Evolutionary conservation across 2,329 filamentous ascomycete genomes (phyloP).

Genomic region (Fusarium succisae): DNA sequence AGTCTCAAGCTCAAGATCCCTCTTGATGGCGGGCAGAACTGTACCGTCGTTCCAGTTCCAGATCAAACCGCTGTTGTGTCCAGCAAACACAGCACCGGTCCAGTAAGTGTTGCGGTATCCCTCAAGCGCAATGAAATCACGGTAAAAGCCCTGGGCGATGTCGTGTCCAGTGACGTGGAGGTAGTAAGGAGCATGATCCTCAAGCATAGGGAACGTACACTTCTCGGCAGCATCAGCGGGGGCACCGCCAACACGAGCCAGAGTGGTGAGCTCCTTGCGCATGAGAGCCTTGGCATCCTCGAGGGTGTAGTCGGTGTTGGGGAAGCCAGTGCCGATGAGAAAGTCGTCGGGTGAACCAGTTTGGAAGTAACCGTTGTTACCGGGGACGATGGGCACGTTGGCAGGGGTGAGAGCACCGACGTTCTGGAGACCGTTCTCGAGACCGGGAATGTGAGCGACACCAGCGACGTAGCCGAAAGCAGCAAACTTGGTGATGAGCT

Average conservation of each 20-base stretch:
- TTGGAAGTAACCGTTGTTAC: slow-evolving; percentile 1
- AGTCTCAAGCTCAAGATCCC: slow-evolving; percentile 20
- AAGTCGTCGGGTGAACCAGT: slow-evolving; percentile 1
- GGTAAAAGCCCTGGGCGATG: slow-evolving; percentile 16
- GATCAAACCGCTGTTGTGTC: slow-evolving; percentile 32
- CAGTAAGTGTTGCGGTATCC: slow-evolving; percentile 31
- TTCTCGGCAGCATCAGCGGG: not conserved
- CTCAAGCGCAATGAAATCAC: slow-evolving; percentile 10
- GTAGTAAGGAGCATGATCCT: slow-evolving; percentile 22
- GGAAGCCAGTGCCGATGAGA: not conserved
- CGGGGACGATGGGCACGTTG: slow-evolving; percentile 11
- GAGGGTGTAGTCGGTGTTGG: slow-evolving; percentile 2
- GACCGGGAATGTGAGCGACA: slow-evolving; percentile 15
- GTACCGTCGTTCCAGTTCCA: slow-evolving; percentile 34
- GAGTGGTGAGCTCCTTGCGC: slow-evolving; percentile 7
- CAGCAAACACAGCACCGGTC: slow-evolving; percentile 34
- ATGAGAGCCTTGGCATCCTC: slow-evolving; percentile 7
- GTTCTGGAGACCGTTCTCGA: slow-evolving; percentile 15
- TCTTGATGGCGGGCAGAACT: slow-evolving; percentile 26
- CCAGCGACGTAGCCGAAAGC: slow-evolving; percentile 17
- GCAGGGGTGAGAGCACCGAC: slow-evolving; percentile 15
- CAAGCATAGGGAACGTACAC: slow-evolving; percentile 6
- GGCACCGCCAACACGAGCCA: not conserved
- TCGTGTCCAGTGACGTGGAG: slow-evolving; percentile 18
- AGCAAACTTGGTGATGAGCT: slow-evolving; percentile 25